Evolutionary conservation across 1,139 yeast genomes (phyloP), one percentile per base, ranked within the genome.

Genomic region (Magnusiomyces suaveolens): DNA sequence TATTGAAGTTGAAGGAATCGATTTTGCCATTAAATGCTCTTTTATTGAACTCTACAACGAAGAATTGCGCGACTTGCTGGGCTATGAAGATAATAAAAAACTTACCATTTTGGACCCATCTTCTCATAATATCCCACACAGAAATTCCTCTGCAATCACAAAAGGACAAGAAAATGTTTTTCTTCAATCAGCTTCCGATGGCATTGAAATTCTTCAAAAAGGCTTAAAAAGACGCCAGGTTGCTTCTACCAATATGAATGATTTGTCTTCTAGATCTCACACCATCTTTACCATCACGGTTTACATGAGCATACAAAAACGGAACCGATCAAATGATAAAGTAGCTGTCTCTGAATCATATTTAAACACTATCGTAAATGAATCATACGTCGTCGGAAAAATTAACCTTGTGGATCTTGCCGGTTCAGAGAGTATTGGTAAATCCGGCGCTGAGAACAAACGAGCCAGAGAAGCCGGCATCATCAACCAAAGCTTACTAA

Each of bases 391-490:
- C 32, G 56, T 63, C 24, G 84, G 88, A 2, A 85, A 83, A 60
- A 76, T 89, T 65, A 87, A 87, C 64, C 72, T 89, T 44, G 95
- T 88, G 1, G 96, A 89, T 71, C 74, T 89, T 59, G 97, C 97
- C 0, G 96, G 97, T 0, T 84, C 94, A 18, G 95, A 85, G 65
- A 87, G 87, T 63, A 82, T 88, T 51, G 80, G 75, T 57, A 73
- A 87, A 56, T 84, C 95, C 0, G 96, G 96, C 0, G 92, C 95
- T 0, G 79, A 75, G 53, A 81, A 83, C 64, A 82, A 80, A 63
- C 75, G 94, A 33, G 95, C 95, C 0, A 80, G 87, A 60, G 96
- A 87, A 67, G 96, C 96, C 1, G 96, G 95, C 1, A 79, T 84
- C 63, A 89, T 89, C 53, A 89, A 89, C 67, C 94, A 87, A 67